Percentiles rank a stretch among this genome's conserved stretches.
These are phyloP conservation scores for Usnea hakonensis DNA, from an alignment of 495 filamentous ascomycete species.

Conservation along the genomic window DNA sequence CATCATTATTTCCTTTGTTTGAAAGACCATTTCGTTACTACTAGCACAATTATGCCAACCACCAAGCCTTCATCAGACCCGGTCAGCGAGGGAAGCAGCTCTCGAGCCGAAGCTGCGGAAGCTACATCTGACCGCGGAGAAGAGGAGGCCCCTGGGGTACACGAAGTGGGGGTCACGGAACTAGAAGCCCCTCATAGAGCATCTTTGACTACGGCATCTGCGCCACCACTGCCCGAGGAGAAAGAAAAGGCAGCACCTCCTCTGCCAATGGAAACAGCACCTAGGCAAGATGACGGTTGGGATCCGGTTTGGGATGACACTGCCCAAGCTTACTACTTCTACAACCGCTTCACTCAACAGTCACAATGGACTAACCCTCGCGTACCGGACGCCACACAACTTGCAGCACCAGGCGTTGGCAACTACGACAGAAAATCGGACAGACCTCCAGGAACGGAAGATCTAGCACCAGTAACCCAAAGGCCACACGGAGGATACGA, in stretches of 20 bases:
- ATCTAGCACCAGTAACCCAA: slow-evolving; percentile 13
- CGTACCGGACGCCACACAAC: slow-evolving; percentile 41
- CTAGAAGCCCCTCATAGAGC: background rate
- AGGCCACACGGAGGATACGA: slow-evolving; percentile 68
- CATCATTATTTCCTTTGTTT: background rate
- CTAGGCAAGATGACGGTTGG: slow-evolving; percentile 73
- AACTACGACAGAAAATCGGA: slow-evolving; percentile 27
- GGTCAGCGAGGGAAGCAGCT: background rate
- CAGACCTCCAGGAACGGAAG: slow-evolving; percentile 30
- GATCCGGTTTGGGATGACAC: slow-evolving; percentile 71
- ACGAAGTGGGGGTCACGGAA: slow-evolving; percentile 1
- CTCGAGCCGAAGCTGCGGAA: slow-evolving; percentile 4
- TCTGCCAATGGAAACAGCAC: slow-evolving; percentile 46
- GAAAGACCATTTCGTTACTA: background rate
- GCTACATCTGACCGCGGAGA: slow-evolving; percentile 10
- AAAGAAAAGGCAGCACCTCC: slow-evolving; percentile 37
- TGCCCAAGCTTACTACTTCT: slow-evolving; percentile 74
- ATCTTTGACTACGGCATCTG: slow-evolving; percentile 4
- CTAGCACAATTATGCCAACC: background rate
- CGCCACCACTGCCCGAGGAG: slow-evolving; percentile 47
- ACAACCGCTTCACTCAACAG: slow-evolving; percentile 68
- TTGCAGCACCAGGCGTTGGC: slow-evolving; percentile 22
- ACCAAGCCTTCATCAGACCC: background rate
- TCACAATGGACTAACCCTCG: slow-evolving; percentile 91
- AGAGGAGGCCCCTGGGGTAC: slow-evolving; percentile 8